Evolutionary conservation across 495 filamentous ascomycete species (phyloP), one percentile per base, ranked within the genome.

Genomic region (Aspergillus saccharolyticus): DNA sequence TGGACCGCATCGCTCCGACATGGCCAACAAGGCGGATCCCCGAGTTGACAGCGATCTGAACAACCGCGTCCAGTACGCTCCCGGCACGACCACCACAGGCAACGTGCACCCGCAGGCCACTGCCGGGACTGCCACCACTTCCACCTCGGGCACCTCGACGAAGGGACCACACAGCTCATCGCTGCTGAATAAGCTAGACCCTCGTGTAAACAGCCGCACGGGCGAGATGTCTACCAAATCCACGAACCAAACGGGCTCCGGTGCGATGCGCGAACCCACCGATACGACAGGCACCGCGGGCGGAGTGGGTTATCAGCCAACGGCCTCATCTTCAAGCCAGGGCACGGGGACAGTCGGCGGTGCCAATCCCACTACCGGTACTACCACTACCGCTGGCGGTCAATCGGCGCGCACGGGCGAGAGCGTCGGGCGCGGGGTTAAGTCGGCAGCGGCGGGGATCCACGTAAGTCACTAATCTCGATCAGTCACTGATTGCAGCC

Each of bases 111-210:
- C 63, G 17, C 62, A 69, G 44, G 61, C 56, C 44, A 52, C 42
- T 52, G 55, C 47, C 57, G 54, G 49, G 60, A 59, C 59, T 62
- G 19, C 51, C 44, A n/a, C 33, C 22, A 49, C 28, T 24, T 56
- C 51, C 4, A 22, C 57, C 64, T 42, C 52, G 17, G 20, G 20
- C n/a, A 46, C 53, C 57, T 65, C 63, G 53, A 79, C 70, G 42
- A 59, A 64, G 44, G 72, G 74, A 12, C 78, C 73, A 4, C 77
- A 75, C 70, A 63, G 61, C 52, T 81, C 75, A 51, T 74, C 79
- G 61, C 20, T 83, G 15, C 71, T 78, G 52, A 87, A 86, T 71
- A 82, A 83, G 64, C 60, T 63, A 47, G 80, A 83, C 62, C 71
- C 71, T 9, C 70, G 70, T 17, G 70, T 70, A 10, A 62, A 71